Conservation (phyloP, 441 rosid species). For the Biscutella laevigata region DNA sequence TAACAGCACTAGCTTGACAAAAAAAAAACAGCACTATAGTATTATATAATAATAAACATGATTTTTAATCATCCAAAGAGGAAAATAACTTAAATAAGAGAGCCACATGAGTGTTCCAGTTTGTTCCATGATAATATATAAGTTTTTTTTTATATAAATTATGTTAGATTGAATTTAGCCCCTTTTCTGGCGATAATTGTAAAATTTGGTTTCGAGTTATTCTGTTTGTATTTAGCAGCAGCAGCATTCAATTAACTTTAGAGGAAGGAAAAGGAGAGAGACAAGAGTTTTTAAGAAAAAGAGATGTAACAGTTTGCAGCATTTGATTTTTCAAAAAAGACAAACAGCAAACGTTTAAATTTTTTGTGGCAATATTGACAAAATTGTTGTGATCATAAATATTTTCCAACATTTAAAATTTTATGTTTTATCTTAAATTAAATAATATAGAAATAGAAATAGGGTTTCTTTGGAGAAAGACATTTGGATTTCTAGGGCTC, state of each 20-base stretch:
- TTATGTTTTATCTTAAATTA: background rate
- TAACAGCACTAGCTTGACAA: too few relatives aligned
- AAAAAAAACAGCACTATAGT: too few relatives aligned
- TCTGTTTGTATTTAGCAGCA: slow-evolving; percentile 27
- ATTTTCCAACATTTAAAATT: background rate
- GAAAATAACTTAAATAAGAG: slow-evolving; percentile 9
- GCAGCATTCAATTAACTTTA: slow-evolving; percentile 25
- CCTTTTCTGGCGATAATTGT: slow-evolving; percentile 34
- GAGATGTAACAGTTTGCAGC: slow-evolving; percentile 27
- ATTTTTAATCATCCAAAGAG: slow-evolving; percentile 4
- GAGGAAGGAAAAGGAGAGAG: slow-evolving; percentile 7
- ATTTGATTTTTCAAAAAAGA: slow-evolving; percentile 28
- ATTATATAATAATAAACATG: slow-evolving; percentile 6
- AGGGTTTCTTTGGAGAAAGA: background rate
- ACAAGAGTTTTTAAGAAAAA: slow-evolving; percentile 27
- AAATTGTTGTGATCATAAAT: slow-evolving; percentile 12
- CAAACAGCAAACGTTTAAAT: slow-evolving; percentile 22
- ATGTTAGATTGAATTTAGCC: background rate
- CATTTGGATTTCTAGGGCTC: slow-evolving; percentile 7
- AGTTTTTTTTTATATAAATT: slow-evolving; percentile 14
- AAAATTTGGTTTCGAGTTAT: slow-evolving; percentile 20
- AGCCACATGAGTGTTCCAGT: slow-evolving; percentile 26
- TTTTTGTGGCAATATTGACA: slow-evolving; percentile 19
- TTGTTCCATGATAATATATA: slow-evolving; percentile 27
- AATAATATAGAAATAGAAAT: background rate